A percentile compares a stretch with the other conserved stretches of the same genome.
These are phyloP conservation scores for Colletotrichum tropicicola DNA, from an alignment of 2,329 filamentous ascomycete genomes.

Conservation along the genomic window DNA sequence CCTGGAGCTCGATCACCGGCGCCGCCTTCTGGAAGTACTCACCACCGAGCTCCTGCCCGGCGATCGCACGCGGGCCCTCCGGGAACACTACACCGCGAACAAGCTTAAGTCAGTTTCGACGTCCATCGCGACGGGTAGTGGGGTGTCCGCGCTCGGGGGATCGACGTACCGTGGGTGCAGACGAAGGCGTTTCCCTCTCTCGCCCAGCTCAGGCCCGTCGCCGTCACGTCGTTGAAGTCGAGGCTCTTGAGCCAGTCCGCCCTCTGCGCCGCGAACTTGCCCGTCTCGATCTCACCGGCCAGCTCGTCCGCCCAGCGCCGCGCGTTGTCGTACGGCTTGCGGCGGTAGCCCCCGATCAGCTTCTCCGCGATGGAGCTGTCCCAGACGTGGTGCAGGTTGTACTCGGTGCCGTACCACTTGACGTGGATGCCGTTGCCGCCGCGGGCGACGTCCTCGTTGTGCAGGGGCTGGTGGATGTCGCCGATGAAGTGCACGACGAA, in stretches of 20 bases:
- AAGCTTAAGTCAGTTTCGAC: constrained; percentile 1
- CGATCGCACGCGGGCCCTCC: constrained; percentile 65
- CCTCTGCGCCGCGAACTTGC: constrained; percentile 61
- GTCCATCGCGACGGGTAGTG: not conserved
- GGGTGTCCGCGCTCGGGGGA: not conserved
- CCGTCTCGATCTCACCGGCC: constrained; percentile 60
- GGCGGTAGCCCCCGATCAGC: constrained; percentile 63
- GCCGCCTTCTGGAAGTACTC: constrained; percentile 71
- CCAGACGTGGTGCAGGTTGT: constrained; percentile 80
- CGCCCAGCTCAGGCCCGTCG: constrained; percentile 71
- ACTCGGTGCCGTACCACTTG: constrained; percentile 61
- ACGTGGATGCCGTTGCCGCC: constrained; percentile 78
- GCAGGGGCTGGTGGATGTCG: constrained; percentile 75
- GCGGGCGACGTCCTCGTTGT: constrained; percentile 68
- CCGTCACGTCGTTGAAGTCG: constrained; percentile 60
- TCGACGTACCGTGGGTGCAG: constrained; percentile 64
- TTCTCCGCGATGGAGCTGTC: constrained; percentile 76
- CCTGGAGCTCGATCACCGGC: constrained; percentile 71
- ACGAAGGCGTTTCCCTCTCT: constrained; percentile 69
- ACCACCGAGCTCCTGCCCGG: constrained; percentile 67
- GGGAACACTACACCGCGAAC: constrained; percentile 71
- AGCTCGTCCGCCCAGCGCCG: constrained; percentile 66
- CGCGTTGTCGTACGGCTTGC: constrained; percentile 60
- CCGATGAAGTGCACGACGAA: constrained; percentile 75
- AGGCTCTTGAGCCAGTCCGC: constrained; percentile 66